Evolutionary conservation across 2,329 filamentous ascomycete genomes (phyloP).

Genomic region (Fusarium agapanthi): DNA sequence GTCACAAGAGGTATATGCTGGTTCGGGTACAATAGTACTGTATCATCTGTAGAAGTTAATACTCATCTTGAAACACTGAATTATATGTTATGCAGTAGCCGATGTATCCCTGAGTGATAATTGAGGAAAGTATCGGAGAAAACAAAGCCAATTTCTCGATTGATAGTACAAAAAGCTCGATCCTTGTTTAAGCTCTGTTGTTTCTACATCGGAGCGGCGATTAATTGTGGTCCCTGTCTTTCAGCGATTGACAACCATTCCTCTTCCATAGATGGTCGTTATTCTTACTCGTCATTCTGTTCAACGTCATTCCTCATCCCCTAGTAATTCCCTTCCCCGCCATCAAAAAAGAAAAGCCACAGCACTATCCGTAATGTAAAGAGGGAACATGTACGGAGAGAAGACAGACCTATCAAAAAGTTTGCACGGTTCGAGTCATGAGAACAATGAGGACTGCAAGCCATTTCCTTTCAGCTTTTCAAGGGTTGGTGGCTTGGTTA

Average conservation of each 20-base stretch:
- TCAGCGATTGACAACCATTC: slow-evolving; percentile 8
- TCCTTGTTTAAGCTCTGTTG: slow-evolving; percentile 6
- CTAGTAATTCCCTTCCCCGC: slow-evolving; percentile 1
- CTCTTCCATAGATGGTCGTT: neutral
- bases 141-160: neutral
- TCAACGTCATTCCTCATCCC: slow-evolving; percentile 23
- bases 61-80: neutral
- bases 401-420: neutral
- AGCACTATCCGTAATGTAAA: neutral
- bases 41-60: neutral
- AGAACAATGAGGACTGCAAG: neutral
- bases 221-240: slow-evolving; percentile 8
- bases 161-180: slow-evolving; percentile 12
- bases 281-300: slow-evolving; percentile 19
- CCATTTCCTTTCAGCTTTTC: neutral
- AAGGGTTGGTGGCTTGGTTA: neutral
- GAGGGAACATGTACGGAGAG: neutral
- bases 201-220: slow-evolving; percentile 16
- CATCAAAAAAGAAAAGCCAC: neutral
- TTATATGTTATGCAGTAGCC: neutral
- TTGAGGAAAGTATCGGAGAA: neutral
- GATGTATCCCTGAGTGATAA: neutral
- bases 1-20: neutral
- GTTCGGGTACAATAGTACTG: neutral
- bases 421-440: slow-evolving; percentile 16